A percentile compares a stretch with the other conserved stretches of the same genome.
Evolutionary conservation across 2,329 filamentous ascomycete genomes (phyloP).

Genomic region (Zalaria sp.): DNA sequence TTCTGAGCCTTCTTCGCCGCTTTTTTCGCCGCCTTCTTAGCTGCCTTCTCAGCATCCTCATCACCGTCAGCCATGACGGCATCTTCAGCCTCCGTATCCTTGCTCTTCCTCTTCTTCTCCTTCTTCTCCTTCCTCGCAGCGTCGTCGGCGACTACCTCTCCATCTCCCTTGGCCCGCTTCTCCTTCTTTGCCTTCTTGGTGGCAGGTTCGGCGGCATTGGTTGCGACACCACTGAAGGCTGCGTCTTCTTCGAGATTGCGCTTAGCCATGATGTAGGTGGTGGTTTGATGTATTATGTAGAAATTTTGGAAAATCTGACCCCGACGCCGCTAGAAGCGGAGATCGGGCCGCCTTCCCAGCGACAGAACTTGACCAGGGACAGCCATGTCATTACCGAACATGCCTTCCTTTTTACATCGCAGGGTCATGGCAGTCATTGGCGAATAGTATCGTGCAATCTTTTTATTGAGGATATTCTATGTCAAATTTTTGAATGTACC

Average conservation of each 20-base stretch:
- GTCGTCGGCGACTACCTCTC: constrained; percentile 6
- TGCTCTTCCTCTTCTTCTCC: constrained; percentile 20
- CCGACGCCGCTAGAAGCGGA: too few species aligned
- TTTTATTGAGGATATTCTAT: too few species aligned
- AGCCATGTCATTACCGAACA: too few species aligned
- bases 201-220: neutral
- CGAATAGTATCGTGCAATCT: too few species aligned
- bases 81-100: constrained; percentile 7
- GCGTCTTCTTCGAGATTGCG: constrained; percentile 14
- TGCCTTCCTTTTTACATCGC: too few species aligned
- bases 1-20: constrained; percentile 27
- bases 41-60: constrained; percentile 24
- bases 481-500: too few species aligned
- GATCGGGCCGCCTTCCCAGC: too few species aligned
- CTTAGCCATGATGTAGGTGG: constrained; percentile 12
- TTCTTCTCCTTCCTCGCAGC: constrained; percentile 12
- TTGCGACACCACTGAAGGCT: constrained; percentile 6
- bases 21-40: constrained; percentile 27
- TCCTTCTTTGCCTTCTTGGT: constrained; percentile 16
- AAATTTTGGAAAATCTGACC: neutral
- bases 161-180: constrained; percentile 14
- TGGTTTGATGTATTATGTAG: neutral
- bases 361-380: too few species aligned
- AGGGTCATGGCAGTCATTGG: too few species aligned
- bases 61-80: constrained; percentile 14